phyloP scores from a whole-genome alignment of 768 basidiomycete genomes.

The Cystobasidium tubakii region DNA sequence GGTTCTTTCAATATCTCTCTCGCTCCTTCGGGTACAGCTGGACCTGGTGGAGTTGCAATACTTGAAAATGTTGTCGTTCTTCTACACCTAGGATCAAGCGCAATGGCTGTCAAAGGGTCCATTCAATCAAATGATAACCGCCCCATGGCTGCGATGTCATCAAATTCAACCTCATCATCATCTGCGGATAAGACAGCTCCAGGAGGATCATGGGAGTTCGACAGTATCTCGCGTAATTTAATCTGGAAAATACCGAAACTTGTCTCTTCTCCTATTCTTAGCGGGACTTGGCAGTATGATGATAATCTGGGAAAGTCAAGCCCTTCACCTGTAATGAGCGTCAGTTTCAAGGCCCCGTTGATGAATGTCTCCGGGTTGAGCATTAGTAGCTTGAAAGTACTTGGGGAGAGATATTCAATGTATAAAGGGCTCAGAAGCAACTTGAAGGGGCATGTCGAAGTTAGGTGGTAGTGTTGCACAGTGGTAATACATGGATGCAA shows the following conservation, averaged over 20 bases:
- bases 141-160: background rate
- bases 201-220: constrained; percentile 29
- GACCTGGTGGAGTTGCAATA: background rate
- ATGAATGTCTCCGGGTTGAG: constrained; percentile 14
- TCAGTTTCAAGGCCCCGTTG: constrained; percentile 13
- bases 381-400: constrained; percentile 3
- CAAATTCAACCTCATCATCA: background rate
- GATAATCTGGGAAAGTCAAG: background rate
- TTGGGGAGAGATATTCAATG: constrained; percentile 15
- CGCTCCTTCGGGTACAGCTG: background rate
- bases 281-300: constrained; percentile 22
- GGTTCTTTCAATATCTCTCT: constrained; percentile 29
- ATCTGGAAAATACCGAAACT: constrained; percentile 18
- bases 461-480: constrained; percentile 34
- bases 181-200: background rate
- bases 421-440: constrained; percentile 24
- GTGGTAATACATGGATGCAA: background rate
- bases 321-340: constrained; percentile 1
- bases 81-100: constrained; percentile 10
- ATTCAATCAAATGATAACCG: background rate
- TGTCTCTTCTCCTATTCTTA: background rate
- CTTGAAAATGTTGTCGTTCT: constrained; percentile 6
- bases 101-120: background rate
- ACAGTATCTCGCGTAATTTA: background rate
- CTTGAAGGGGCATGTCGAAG: constrained; percentile 13